Percentiles rank a stretch among this genome's conserved stretches.
These are phyloP conservation scores for Saksenaea oblongispora DNA, from an alignment of 371 early-diverging fungal genomes.

Conservation along the genomic window DNA sequence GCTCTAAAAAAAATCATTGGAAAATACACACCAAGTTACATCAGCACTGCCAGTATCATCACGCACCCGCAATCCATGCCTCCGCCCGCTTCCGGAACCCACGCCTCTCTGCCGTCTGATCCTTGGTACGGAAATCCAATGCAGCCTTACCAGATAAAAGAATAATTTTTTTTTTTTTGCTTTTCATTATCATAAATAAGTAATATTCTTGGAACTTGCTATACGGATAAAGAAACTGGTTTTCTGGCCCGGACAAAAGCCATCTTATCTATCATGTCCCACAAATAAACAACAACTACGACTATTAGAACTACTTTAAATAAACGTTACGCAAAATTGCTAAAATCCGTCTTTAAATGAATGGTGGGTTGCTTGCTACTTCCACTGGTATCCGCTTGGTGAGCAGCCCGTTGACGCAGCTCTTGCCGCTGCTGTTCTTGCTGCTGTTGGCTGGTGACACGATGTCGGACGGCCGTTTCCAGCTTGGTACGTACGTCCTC, in stretches of 20 bases:
- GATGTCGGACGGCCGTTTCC: slow-evolving; percentile 49
- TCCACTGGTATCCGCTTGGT: slow-evolving; percentile 16
- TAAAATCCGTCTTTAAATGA: slow-evolving; percentile 51
- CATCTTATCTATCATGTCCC: too few species aligned
- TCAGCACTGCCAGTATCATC: slow-evolving; percentile 24
- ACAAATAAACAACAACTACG: not conserved
- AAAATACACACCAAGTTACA: slow-evolving; percentile 54
- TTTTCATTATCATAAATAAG: too few species aligned
- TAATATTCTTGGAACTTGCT: not conserved
- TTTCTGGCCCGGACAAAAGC: too few species aligned
- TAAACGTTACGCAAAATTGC: not conserved
- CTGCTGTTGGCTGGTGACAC: slow-evolving; percentile 36
- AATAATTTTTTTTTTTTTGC: not conserved
- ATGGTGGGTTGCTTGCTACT: slow-evolving; percentile 52
- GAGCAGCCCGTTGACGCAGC: slow-evolving; percentile 21
- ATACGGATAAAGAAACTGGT: not conserved
- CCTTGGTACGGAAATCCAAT: not conserved
- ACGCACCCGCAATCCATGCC: not conserved
- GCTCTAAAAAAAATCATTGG: slow-evolving; percentile 73
- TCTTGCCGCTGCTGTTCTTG: slow-evolving; percentile 39
- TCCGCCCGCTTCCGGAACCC: not conserved
- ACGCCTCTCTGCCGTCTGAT: not conserved
- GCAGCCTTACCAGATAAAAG: not conserved
- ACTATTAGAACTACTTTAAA: not conserved
- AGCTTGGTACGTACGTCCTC: slow-evolving; percentile 33